Percentiles rank a stretch among this genome's conserved stretches.
Conservation (phyloP, 1,284 basidiomycete species). For the Dichomitus squalens region DNA sequence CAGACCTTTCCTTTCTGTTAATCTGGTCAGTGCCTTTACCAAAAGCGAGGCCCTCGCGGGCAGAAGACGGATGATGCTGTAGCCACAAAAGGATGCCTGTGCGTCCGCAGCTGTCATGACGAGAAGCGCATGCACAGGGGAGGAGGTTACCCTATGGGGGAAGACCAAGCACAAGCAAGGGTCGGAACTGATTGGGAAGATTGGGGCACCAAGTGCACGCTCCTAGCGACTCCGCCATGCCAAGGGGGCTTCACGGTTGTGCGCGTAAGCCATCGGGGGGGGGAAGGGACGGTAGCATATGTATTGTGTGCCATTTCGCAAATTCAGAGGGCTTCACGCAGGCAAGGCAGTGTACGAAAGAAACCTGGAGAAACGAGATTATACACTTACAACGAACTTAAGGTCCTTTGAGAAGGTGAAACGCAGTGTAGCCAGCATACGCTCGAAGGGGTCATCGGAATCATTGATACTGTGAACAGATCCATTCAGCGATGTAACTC, state of each 20-base stretch:
- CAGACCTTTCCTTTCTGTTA: slow-evolving; percentile 83
- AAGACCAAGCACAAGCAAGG: not conserved
- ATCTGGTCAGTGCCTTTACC: not conserved
- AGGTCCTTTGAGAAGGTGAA: slow-evolving; percentile 95
- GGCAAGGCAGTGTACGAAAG: not conserved
- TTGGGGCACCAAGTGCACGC: not conserved
- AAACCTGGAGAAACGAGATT: not conserved
- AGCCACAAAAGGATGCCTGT: not conserved
- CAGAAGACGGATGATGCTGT: not conserved
- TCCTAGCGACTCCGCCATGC: not conserved
- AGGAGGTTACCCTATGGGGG: not conserved
- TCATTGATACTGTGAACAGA: slow-evolving; percentile 74
- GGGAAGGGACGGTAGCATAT: too few species aligned
- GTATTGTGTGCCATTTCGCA: too few species aligned
- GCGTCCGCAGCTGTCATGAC: not conserved
- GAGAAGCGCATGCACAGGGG: not conserved
- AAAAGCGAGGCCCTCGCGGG: not conserved
- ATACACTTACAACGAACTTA: slow-evolving; percentile 80
- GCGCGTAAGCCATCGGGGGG: too few species aligned
- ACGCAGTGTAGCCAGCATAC: slow-evolving; percentile 89
- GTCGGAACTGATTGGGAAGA: not conserved
- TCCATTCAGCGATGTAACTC: not conserved
- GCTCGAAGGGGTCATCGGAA: slow-evolving; percentile 86
- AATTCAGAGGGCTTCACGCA: too few species aligned
- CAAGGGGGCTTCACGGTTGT: not conserved